Evolutionary conservation across 441 rosid species (phyloP), one percentile per base, ranked within the genome.

Genomic region (Syzygium syzygioides): DNA sequence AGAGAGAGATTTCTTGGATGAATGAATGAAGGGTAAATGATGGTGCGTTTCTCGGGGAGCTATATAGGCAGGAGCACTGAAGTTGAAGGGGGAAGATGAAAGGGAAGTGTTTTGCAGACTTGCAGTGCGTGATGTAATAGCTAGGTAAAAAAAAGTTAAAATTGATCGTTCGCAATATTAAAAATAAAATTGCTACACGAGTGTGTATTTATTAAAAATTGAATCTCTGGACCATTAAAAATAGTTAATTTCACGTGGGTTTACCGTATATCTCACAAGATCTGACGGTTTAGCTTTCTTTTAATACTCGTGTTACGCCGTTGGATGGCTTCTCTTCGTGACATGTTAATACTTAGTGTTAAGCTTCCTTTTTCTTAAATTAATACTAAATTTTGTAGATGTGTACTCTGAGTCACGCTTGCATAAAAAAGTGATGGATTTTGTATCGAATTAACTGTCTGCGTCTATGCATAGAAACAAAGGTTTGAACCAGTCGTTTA

Each of bases 11-110:
- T 2, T 32, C 59, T 32, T 34, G 66, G 64, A 76, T 20, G 85
- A 20, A 62, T 88, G 88, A 86, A 79, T 66, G 88, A 87, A 86
- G 87, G 89, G 87, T 14, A 79, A 64, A 86, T 62, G 41, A 84
- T 88, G 71, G 90, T 89, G 80, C 28, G 71, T 41, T 28, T 87
- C 62, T 84, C 79, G 83, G 66, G 83, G 91, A 79, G 86, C 91
- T 91, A 86, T 89, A 91, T 87, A 84, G 87, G 87, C 87, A 76
- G 79, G 54, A 91, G 93, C 94, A 91, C 94, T 92, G 91, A 88
- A 91, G 88, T 85, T 92, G 91, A 93, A 90, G 94, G 59, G 83
- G 83, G 71, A 20, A 71, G 87, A 41, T 54, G 57, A 87, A 79
- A 57, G 15, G 48, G 76, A 32, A 66, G n/a, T 23, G 83, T 76